Percentiles rank a stretch among this genome's conserved stretches.
phyloP scores from a whole-genome alignment of 495 filamentous ascomycete species.

The Podospora tetraspora region DNA sequence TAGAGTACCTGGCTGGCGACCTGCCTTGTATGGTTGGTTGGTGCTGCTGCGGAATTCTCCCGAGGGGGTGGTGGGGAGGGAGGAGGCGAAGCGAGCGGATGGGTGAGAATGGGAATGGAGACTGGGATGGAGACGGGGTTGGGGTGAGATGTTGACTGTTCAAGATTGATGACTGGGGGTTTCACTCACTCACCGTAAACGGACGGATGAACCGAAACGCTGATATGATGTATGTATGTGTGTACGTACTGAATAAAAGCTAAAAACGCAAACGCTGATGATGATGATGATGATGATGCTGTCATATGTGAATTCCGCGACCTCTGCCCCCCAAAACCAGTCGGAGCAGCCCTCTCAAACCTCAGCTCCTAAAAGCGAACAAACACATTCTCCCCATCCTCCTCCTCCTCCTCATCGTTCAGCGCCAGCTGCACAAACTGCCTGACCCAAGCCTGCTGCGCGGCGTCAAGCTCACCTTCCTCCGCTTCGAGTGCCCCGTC shows the following conservation, averaged over 20 bases:
- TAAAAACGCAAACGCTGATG: neutral
- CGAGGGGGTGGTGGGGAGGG: neutral
- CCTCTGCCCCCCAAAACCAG: neutral
- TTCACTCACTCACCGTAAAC: neutral
- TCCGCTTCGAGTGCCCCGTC: conserved; percentile 4
- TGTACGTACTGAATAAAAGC: neutral
- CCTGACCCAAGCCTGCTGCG: conserved; percentile 46
- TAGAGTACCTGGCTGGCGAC: neutral
- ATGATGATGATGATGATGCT: neutral
- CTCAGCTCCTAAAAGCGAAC: neutral
- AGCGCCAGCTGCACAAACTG: conserved; percentile 50
- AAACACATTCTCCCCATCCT: conserved; percentile 39
- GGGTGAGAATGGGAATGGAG: neutral
- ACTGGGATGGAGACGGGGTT: neutral
- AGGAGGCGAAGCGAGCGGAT: neutral
- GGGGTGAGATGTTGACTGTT: neutral
- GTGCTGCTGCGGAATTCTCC: neutral
- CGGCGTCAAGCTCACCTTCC: conserved; percentile 27
- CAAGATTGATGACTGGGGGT: neutral
- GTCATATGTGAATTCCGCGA: neutral
- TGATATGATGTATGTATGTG: neutral
- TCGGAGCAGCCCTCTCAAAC: neutral
- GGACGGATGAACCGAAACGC: neutral
- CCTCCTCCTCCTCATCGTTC: conserved; percentile 49
- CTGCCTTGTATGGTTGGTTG: neutral